Conservation (phyloP, 2,329 filamentous ascomycete species). For the Neofusicoccum laricinum region DNA sequence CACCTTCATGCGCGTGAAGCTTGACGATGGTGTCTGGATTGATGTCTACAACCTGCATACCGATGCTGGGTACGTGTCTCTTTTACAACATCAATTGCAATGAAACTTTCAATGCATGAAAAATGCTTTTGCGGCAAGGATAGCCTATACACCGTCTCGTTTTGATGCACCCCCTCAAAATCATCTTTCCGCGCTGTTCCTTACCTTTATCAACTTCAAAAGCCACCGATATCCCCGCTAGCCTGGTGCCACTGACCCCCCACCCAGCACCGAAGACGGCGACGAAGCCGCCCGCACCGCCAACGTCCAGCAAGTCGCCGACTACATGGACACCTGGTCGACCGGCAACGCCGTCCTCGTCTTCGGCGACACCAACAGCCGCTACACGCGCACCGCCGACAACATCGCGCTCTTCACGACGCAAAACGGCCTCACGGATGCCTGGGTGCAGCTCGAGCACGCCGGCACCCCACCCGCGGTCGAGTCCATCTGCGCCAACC, state of each 20-base stretch:
- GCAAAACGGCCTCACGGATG: conserved; percentile 54
- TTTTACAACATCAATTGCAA: neutral
- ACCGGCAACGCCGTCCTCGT: conserved; percentile 61
- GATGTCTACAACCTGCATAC: conserved; percentile 67
- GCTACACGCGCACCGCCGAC: conserved; percentile 58
- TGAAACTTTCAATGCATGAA: too few relatives aligned
- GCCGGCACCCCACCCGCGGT: conserved; percentile 22
- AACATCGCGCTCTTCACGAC: conserved; percentile 51
- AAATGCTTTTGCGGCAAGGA: too few relatives aligned
- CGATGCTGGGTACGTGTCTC: conserved; percentile 54
- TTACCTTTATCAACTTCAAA: too few relatives aligned
- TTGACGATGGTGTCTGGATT: conserved; percentile 55
- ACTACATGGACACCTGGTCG: conserved; percentile 56
- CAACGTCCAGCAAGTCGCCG: conserved; percentile 59
- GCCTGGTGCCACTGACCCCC: neutral
- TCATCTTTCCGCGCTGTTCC: neutral
- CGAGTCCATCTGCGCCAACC: conserved; percentile 55
- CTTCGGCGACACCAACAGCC: conserved; percentile 64
- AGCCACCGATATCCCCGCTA: too few relatives aligned
- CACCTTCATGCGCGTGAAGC: conserved; percentile 60
- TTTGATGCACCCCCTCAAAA: neutral
- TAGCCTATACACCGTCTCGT: too few relatives aligned
- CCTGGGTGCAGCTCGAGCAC: conserved; percentile 56
- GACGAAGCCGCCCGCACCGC: conserved; percentile 57
- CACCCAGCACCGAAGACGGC: conserved; percentile 40